Conservation (phyloP, 2,329 filamentous ascomycete species). For the Fusarium chuoi region DNA sequence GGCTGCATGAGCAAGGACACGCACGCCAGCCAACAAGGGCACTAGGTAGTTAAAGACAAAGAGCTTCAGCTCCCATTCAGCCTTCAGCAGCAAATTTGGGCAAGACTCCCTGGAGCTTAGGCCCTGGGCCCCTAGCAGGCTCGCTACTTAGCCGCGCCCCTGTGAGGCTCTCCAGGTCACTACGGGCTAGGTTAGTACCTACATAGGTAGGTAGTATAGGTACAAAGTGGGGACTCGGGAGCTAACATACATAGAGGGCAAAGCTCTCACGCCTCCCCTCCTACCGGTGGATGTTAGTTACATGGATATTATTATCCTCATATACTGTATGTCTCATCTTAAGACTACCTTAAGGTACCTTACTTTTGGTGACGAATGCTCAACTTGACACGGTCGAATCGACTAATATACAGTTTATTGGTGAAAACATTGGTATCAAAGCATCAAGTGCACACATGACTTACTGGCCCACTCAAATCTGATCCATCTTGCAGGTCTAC, state of each 20-base stretch:
- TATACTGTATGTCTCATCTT: background rate
- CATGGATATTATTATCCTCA: background rate
- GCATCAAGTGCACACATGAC: background rate
- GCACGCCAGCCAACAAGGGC: background rate
- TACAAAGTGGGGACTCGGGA: background rate
- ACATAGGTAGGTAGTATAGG: background rate
- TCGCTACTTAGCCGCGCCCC: background rate
- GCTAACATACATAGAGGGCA: background rate
- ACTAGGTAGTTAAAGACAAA: constrained; percentile 14
- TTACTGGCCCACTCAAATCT: background rate
- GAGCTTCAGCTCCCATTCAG: background rate
- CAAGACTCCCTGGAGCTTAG: constrained; percentile 3
- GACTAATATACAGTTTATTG: background rate
- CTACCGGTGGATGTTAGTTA: background rate
- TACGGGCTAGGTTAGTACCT: no score
- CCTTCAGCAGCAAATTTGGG: background rate
- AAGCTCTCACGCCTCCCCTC: background rate
- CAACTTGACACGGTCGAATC: background rate
- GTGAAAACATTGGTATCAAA: background rate
- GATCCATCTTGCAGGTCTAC: background rate
- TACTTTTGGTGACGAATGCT: background rate
- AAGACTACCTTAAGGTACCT: background rate
- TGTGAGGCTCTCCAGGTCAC: background rate
- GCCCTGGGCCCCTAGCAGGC: background rate
- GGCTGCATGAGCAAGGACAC: background rate